phyloP scores from a whole-genome alignment of 2,329 filamentous ascomycete genomes.

The Hymenoscyphus repandus region DNA sequence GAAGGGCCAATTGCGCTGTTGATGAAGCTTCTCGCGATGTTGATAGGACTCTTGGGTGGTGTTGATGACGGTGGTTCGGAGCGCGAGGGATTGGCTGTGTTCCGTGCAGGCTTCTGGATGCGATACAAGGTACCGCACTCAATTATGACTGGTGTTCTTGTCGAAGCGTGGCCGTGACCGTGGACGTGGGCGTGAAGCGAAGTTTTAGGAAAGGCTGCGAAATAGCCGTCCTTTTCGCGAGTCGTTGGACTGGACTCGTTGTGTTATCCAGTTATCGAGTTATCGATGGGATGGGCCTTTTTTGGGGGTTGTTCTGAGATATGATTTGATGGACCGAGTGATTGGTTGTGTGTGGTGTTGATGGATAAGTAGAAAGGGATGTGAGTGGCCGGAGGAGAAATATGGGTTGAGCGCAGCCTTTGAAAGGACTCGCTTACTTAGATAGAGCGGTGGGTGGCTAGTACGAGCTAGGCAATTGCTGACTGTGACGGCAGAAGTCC shows the following conservation, averaged over 20 bases:
- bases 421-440: constrained; percentile 1
- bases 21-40: constrained; percentile 25
- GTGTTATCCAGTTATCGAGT: constrained; percentile 8
- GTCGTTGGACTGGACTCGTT: background rate
- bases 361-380: constrained; percentile 12
- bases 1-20: constrained; percentile 27
- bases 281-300: constrained; percentile 16
- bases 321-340: constrained; percentile 19
- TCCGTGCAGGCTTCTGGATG: constrained; percentile 17
- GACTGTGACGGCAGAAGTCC: background rate
- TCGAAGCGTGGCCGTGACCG: background rate
- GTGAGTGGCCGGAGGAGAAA: constrained; percentile 16
- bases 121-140: constrained; percentile 6
- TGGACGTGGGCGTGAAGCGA: constrained; percentile 5
- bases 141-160: background rate
- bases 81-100: constrained; percentile 23
- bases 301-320: constrained; percentile 9
- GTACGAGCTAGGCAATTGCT: background rate
- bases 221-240: background rate
- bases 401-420: constrained; percentile 1
- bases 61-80: constrained; percentile 12
- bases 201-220: background rate
- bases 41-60: constrained; percentile 27
- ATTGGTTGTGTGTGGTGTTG: constrained; percentile 22
- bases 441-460: no score